Evolutionary conservation across 768 basidiomycete species (phyloP).

Genomic region (Zangia roseola): DNA sequence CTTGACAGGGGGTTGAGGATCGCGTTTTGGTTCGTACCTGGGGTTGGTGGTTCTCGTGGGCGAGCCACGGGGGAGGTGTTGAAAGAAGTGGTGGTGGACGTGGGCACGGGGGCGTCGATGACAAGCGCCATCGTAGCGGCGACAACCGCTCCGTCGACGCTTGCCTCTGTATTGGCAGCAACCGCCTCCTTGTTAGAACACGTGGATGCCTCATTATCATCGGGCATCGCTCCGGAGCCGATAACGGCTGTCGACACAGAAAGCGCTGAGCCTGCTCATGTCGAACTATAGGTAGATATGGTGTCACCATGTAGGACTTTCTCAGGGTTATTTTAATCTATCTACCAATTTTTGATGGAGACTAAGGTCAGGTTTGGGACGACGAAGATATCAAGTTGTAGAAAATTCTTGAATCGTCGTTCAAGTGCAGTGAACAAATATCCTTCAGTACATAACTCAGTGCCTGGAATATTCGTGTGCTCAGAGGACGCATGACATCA

Average conservation of each 20-base stretch:
- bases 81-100: slow-evolving; percentile 7
- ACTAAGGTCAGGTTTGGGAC: too few species aligned
- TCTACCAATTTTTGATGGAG: background rate
- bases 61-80: background rate
- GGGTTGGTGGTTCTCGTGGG: slow-evolving; percentile 1
- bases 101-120: background rate
- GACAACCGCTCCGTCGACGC: slow-evolving; percentile 5
- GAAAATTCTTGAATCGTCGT: too few species aligned
- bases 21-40: slow-evolving; percentile 79
- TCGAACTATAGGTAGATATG: slow-evolving; percentile 17
- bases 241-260: background rate
- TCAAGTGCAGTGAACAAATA: too few species aligned
- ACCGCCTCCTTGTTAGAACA: background rate
- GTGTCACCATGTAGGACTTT: background rate
- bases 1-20: slow-evolving; percentile 76
- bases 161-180: slow-evolving; percentile 11
- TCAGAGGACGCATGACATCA: too few species aligned
- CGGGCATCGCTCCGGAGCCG: background rate
- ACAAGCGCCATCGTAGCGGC: slow-evolving; percentile 5
- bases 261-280: slow-evolving; percentile 6
- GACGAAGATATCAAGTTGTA: too few species aligned
- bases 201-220: background rate
- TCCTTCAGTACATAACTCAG: too few species aligned
- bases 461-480: too few species aligned
- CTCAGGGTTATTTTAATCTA: background rate